Evolutionary conservation across 768 basidiomycete genomes (phyloP).

Genomic region (Boletus reticulatus): DNA sequence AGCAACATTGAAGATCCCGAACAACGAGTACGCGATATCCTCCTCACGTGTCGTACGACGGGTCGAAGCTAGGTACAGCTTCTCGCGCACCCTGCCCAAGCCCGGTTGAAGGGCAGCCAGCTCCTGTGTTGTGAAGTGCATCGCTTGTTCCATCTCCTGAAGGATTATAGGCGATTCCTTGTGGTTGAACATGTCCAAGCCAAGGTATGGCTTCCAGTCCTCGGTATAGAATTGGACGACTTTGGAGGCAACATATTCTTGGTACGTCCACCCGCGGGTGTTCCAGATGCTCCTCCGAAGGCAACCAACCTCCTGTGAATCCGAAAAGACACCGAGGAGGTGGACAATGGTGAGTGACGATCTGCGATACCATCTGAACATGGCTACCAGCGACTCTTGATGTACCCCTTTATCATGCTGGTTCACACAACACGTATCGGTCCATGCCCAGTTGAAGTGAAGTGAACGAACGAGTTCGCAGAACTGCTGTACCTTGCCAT

Average conservation of each 20-base stretch:
- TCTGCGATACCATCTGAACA: slow-evolving; percentile 12
- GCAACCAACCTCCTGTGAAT: background rate
- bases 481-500: too few species aligned
- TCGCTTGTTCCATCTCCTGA: background rate
- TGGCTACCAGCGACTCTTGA: slow-evolving; percentile 9
- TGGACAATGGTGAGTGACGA: slow-evolving; percentile 5
- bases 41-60: slow-evolving; percentile 1
- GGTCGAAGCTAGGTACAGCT: slow-evolving; percentile 2
- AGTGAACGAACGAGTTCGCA: too few species aligned
- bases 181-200: background rate
- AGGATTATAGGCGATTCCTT: background rate
- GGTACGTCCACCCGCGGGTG: slow-evolving; percentile 11
- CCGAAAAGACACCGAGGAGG: background rate
- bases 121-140: background rate
- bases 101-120: background rate
- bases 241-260: slow-evolving; percentile 6
- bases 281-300: slow-evolving; percentile 6
- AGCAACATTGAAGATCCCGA: slow-evolving; percentile 5
- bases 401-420: background rate
- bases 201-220: slow-evolving; percentile 9
- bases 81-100: slow-evolving; percentile 5
- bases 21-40: slow-evolving; percentile 8
- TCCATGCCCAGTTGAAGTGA: slow-evolving; percentile 4
- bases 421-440: slow-evolving; percentile 9
- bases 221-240: slow-evolving; percentile 8